Evolutionary conservation across 345 rosid genomes (phyloP).

Genomic region (Geranium rotundifolium): DNA sequence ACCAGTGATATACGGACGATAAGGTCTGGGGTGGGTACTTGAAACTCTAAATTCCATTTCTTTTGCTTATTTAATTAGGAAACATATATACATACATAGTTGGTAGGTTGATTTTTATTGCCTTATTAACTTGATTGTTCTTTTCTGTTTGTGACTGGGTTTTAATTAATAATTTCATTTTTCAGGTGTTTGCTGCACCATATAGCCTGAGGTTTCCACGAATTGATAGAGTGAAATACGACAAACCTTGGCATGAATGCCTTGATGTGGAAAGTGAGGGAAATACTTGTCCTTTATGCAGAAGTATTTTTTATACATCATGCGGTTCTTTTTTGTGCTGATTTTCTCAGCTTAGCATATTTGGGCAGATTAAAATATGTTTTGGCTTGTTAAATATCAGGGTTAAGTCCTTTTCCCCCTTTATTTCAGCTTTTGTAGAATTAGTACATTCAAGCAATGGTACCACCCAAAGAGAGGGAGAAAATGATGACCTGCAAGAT

Average conservation of each 20-base stretch:
- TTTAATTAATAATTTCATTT: constrained; percentile 5
- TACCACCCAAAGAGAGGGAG: constrained; percentile 61
- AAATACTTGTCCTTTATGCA: background rate
- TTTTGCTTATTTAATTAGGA: background rate
- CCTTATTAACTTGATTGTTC: constrained; percentile 4
- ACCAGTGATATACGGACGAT: constrained; percentile 92
- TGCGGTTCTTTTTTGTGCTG: background rate
- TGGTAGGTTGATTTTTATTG: background rate
- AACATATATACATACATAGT: background rate
- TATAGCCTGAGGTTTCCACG: constrained; percentile 96
- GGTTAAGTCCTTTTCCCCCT: constrained; percentile 1
- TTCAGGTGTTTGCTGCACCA: constrained; percentile 90
- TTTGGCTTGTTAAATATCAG: background rate
- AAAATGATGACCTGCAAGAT: constrained; percentile 28
- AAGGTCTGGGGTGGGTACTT: constrained; percentile 70
- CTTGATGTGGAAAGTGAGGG: constrained; percentile 84
- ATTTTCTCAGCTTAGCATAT: background rate
- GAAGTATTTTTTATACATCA: background rate
- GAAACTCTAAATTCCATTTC: constrained; percentile 4
- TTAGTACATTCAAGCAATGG: constrained; percentile 84
- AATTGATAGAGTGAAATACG: constrained; percentile 85
- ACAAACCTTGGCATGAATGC: constrained; percentile 97
- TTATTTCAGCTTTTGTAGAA: constrained; percentile 66
- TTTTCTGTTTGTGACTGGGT: background rate
- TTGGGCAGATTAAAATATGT: background rate